Evolutionary conservation across 1,284 basidiomycete species (phyloP), one percentile per base, ranked within the genome.

Genomic region (Ustilago crameri): DNA sequence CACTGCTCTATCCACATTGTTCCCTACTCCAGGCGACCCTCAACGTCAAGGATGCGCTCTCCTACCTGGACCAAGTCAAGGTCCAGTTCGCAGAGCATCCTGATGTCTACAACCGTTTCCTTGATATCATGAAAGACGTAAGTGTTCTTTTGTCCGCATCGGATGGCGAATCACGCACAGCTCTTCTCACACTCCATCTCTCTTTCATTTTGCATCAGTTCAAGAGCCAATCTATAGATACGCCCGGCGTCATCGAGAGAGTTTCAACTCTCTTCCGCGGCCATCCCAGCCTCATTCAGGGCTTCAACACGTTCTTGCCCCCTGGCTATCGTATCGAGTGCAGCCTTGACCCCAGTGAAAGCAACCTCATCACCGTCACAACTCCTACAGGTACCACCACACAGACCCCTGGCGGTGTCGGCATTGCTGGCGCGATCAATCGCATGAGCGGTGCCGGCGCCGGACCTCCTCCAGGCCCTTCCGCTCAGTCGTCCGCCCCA

Each of bases 231-330:
- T 65, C 79, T 22, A 97, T 98, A 84, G 95, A 98, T 86, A 98
- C 96, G 0, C 96, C 95, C 1, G 95, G 95, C 63, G 96, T 98
- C 78, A 99, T 99, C 82, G 90, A 95, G 78, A 91, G 96, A 59
- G 95, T 98, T 52, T 98, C 95, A 2, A 90, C 89, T 72, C 90
- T 99, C 43, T 99, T 99, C 85, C 90, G 93, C 75, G 94, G 94
- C 14, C 93, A 98, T 84, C 93, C 92, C 1, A 85, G 88, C 66
- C 91, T 99, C 77, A 98, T 99, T 57, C 92, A 96, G 85, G 96
- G 96, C 32, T 98, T 98, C 89, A 98, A 99, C 86, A 98, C 95
- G 3, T 98, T 98, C 85, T 88, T 98, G 2, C 96, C 96, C 0
- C 89, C 92, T 22, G 95, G 95, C 34, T 98, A 98, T 85, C 91